Base-by-base conservation (phyloP, 2,329 filamentous ascomycete species). In the Venturia effusa region DNA sequence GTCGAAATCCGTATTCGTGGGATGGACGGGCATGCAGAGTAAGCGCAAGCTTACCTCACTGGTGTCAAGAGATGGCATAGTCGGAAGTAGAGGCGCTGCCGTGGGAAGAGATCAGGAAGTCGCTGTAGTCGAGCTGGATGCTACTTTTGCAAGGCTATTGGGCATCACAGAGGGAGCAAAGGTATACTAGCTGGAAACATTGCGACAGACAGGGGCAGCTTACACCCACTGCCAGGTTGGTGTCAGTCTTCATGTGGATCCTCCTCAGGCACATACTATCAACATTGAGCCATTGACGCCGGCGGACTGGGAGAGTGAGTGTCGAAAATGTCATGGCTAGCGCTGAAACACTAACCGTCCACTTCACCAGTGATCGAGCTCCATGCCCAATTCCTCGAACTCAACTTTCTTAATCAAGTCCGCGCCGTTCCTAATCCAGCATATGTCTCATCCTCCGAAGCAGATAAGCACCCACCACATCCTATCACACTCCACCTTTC, bases 21-120 rank as follows among this genome's bases (percentile, higher is more conserved):
- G 94, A 74, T 99, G 94, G 94, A 97, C 94, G 13, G 94, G 94
- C 69, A 95, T 99, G 90, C 89, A 92, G 68, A 97, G 92, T 80
- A 95, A 92, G 81, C 86, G 90, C 71, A 89, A 86, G 74, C 79
- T 89, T 68, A 84, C 87, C 15, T 84, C 90, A 0, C 82, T 92
- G 34, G 85, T 94, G 34, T 83, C 84, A 64, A 85, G 88, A 68
- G 89, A 94, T 71, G 88, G 90, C 0, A 82, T 92, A 69, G 84
- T 79, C 68, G 81, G 83, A 27, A 78, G 78, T 40, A 80, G 85
- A 66, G 81, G 81, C 37, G 80, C 79, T n/a, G 74, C 77, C n/a
- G 78, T 80, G 24, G 75, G 76, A 15, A 82, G 86, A 70, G 90
- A 94, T 66, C 89, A 92, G 72, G 92, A 96, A 67, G 76, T 89